Evolutionary conservation across 192 early-diverging fungal genomes (phyloP).

Genomic region (Piromyces sp.): DNA sequence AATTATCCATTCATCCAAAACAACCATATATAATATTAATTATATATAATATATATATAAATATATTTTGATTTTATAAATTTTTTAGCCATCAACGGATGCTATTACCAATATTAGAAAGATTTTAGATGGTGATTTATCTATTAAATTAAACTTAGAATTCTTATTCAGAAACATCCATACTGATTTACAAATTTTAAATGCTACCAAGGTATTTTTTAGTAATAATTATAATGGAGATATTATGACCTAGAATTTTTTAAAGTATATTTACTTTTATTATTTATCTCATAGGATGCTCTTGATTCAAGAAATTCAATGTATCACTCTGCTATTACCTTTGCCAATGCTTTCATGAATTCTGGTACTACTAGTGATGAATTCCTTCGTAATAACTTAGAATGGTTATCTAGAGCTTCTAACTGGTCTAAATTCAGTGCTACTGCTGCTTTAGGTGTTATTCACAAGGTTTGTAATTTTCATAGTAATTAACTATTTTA

Average conservation of each 20-base stretch:
- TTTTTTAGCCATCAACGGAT: background rate
- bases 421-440: slow-evolving; percentile 99
- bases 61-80: no score
- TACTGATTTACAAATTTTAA: slow-evolving; percentile 86
- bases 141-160: slow-evolving; percentile 83
- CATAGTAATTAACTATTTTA: no score
- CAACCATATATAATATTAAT: background rate
- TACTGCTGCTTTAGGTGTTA: slow-evolving; percentile 90
- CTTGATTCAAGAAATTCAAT: slow-evolving; percentile 81
- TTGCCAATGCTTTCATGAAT: slow-evolving; percentile 96
- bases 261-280: background rate
- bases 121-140: slow-evolving; percentile 77
- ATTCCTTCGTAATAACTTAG: slow-evolving; percentile 89
- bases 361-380: slow-evolving; percentile 95
- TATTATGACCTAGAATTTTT: no score
- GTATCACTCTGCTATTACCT: slow-evolving; percentile 85
- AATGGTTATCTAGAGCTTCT: slow-evolving; percentile 90
- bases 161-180: slow-evolving; percentile 92
- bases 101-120: slow-evolving; percentile 42
- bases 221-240: no score
- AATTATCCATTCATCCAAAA: no score
- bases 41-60: no score
- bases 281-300: slow-evolving; percentile 59
- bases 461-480: slow-evolving; percentile 63
- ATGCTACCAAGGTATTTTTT: slow-evolving; percentile 54